Evolutionary conservation across 345 rosid species (phyloP).

Genomic region (Streptanthus diversifolius): DNA sequence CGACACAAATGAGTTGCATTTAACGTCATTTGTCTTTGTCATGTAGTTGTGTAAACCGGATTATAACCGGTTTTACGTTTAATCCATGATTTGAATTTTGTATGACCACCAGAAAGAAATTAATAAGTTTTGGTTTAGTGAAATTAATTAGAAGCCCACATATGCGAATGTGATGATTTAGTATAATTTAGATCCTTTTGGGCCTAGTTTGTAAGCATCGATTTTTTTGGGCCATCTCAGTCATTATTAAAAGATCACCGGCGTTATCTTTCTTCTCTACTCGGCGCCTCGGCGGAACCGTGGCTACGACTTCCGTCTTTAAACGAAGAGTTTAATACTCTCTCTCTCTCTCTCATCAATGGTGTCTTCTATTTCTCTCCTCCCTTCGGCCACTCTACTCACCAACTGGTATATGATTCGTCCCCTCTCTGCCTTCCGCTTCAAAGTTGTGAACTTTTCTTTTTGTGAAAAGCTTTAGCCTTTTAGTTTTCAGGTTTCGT

Average conservation of each 20-base stretch:
- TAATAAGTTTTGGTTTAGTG: background rate
- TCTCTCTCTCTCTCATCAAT: conserved; percentile 25
- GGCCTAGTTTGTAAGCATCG: conserved; percentile 1
- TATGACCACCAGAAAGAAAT: background rate
- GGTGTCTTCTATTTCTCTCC: conserved; percentile 36
- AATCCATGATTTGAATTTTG: conserved; percentile 1
- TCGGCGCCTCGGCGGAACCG: conserved; percentile 2
- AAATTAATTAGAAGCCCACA: background rate
- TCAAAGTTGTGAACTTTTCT: background rate
- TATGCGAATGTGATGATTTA: background rate
- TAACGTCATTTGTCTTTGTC: background rate
- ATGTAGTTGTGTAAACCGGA: background rate
- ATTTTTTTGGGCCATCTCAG: background rate
- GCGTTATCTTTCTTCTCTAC: conserved; percentile 1
- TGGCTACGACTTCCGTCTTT: background rate
- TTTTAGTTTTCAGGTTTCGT: background rate
- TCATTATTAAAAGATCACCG: background rate
- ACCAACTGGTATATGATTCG: conserved; percentile 32
- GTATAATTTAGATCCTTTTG: background rate
- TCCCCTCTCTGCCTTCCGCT: background rate
- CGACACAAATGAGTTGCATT: conserved; percentile 12
- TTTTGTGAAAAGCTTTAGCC: background rate
- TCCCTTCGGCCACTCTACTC: conserved; percentile 29
- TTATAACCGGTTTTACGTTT: conserved; percentile 2
- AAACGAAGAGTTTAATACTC: conserved; percentile 17